A percentile compares a stretch with the other conserved stretches of the same genome.
These are phyloP conservation scores for Mycena olivaceomarginata DNA, from an alignment of 768 basidiomycete species.

Conservation along the genomic window DNA sequence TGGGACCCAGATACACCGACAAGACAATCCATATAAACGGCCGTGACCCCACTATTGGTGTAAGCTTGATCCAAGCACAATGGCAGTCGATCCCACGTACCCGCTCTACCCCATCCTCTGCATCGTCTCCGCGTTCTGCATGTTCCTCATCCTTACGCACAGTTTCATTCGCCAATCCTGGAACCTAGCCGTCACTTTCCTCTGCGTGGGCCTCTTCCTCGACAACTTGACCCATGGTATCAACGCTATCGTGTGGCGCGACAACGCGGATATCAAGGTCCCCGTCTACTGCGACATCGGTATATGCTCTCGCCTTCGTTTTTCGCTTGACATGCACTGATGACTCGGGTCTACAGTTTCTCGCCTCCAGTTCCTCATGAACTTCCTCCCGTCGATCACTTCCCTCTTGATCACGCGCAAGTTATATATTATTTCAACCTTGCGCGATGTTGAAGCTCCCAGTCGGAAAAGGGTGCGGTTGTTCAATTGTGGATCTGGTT, in stretches of 20 bases:
- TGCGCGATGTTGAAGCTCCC: slow-evolving; percentile 33
- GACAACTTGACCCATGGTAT: slow-evolving; percentile 32
- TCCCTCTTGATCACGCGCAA: slow-evolving; percentile 36
- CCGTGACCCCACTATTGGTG: too few species aligned
- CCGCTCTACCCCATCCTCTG: slow-evolving; percentile 37
- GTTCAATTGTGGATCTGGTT: not conserved
- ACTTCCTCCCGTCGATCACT: slow-evolving; percentile 34
- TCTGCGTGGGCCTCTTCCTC: slow-evolving; percentile 35
- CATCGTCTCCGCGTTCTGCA: slow-evolving; percentile 35
- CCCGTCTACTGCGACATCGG: slow-evolving; percentile 36
- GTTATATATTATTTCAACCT: slow-evolving; percentile 27
- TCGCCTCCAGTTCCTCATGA: slow-evolving; percentile 38
- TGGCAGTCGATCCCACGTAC: slow-evolving; percentile 38
- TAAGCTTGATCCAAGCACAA: not conserved
- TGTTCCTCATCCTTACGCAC: slow-evolving; percentile 37
- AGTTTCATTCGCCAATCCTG: slow-evolving; percentile 36
- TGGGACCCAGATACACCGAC: too few species aligned
- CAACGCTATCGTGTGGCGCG: slow-evolving; percentile 33
- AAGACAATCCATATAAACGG: too few species aligned
- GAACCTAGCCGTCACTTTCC: slow-evolving; percentile 36
- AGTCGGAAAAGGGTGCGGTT: slow-evolving; percentile 27
- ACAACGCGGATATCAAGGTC: slow-evolving; percentile 36
- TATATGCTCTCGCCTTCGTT: not conserved
- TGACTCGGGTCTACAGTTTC: slow-evolving; percentile 13
- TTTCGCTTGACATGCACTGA: not conserved